Evolutionary conservation across 2,329 filamentous ascomycete genomes (phyloP), one percentile per base, ranked within the genome.

Genomic region (Ceratocystis lukuohia): DNA sequence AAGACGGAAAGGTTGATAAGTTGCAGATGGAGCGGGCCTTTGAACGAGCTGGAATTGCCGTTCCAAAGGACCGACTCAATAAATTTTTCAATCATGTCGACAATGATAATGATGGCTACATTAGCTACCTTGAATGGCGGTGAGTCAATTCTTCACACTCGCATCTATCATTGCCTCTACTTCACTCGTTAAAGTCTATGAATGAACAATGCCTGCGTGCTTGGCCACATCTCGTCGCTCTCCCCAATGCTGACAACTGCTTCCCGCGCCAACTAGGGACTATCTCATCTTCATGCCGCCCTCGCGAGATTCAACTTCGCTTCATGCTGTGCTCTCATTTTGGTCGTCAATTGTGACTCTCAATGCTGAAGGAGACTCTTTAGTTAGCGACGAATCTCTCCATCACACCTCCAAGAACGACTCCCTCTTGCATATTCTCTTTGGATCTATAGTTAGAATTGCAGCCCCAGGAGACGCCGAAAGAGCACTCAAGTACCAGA

Each of bases 61-160:
- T 97, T 12, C 88, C 91, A 25, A 85, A 80, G 70, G 83, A 86
- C 65, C 88, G 91, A 72, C 78, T 99, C 59, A 84, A 90, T 69
- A 83, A 86, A 69, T 97, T 99, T 78, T 96, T 99, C 74, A 78
- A 83, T 70, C 88, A 96, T 74, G 88, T 99, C 71, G 94, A 99
- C 75, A 82, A 84, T 73, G 93, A 99, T 77, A 84, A 87, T 71
- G 92, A 99, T 74, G 91, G 91, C 61, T 85, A 79, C 69, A 96
- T 97, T 71, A 91, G 82, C 69, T 97, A 96, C 76, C 86, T 91
- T 70, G 94, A 99, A 81, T 97, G 94, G 94, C 87, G 93, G 93
- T 96, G 85, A 77, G 87, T 80, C n/a, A 28, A 64, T 46, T 28
- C 57, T 33, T 67, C 68, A 41, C 12, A 0, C 37, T 41, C 37